Evolutionary conservation across 768 basidiomycete genomes (phyloP).

Genomic region (Auricularia cornea): DNA sequence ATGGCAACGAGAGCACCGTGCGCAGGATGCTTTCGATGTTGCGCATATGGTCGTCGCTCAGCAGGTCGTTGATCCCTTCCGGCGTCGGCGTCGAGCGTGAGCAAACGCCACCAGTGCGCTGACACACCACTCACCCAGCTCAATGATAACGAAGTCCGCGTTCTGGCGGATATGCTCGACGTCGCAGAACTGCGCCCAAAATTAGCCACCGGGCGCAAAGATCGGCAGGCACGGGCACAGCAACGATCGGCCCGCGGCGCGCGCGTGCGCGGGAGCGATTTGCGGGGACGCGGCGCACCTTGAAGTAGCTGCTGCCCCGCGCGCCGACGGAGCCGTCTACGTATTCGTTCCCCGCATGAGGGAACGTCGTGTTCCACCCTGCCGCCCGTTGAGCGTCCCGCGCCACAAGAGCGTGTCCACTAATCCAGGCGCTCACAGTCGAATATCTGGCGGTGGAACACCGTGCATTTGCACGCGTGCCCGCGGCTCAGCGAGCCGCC

Average conservation of each 20-base stretch:
- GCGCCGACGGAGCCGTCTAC: constrained; percentile 5
- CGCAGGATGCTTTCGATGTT: constrained; percentile 5
- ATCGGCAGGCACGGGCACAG: background rate
- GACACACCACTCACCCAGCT: background rate
- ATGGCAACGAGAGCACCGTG: constrained; percentile 1
- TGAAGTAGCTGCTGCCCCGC: constrained; percentile 3
- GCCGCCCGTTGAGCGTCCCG: background rate
- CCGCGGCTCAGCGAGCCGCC: constrained; percentile 3
- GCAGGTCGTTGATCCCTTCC: background rate
- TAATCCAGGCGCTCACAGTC: background rate
- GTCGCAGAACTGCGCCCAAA: constrained; percentile 1
- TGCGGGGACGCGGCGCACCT: constrained; percentile 2
- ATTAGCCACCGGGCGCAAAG: background rate
- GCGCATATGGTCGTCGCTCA: background rate
- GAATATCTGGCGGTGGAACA: constrained; percentile 4
- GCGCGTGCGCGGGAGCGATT: too few relatives aligned
- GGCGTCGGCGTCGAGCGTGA: too few relatives aligned
- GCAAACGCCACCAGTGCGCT: too few relatives aligned
- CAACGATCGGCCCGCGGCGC: too few relatives aligned
- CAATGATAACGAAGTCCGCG: constrained; percentile 1
- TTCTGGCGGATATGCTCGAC: constrained; percentile 2
- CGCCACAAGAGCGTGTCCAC: background rate
- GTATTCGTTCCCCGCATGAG: constrained; percentile 1
- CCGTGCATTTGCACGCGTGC: constrained; percentile 5
- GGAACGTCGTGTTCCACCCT: constrained; percentile 5